Evolutionary conservation across 2,329 filamentous ascomycete species (phyloP).

Genomic region (Pseudogymnoascus sp.): DNA sequence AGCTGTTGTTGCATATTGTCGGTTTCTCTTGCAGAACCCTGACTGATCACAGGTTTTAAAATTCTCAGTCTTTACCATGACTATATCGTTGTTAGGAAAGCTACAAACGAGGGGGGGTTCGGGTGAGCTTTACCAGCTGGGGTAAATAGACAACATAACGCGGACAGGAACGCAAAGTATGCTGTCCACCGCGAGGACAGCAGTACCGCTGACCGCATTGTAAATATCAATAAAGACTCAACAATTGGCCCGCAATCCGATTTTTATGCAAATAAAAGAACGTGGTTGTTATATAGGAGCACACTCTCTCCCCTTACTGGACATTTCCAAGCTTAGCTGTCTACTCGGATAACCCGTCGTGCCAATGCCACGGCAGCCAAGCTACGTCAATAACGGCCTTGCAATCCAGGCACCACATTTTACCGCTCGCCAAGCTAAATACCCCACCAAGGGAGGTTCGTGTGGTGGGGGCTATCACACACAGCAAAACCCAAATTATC

Average conservation of each 20-base stretch:
- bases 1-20: constrained; percentile 76
- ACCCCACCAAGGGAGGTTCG: background rate
- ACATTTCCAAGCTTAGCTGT: constrained; percentile 10
- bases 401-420: background rate
- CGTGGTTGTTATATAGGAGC: constrained; percentile 9
- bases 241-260: background rate
- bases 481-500: constrained; percentile 9
- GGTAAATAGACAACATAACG: constrained; percentile 52
- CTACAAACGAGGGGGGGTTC: background rate
- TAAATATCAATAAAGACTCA: constrained; percentile 8
- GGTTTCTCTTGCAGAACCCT: constrained; percentile 94
- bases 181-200: constrained; percentile 58
- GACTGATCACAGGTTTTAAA: constrained; percentile 97
- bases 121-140: constrained; percentile 48
- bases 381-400: background rate
- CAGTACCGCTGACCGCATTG: constrained; percentile 25
- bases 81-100: constrained; percentile 37
- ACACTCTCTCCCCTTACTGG: constrained; percentile 3
- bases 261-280: constrained; percentile 5
- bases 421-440: background rate
- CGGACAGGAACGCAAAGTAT: constrained; percentile 50
- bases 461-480: constrained; percentile 5
- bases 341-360: background rate
- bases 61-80: constrained; percentile 84
- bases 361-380: background rate